A percentile compares a stretch with the other conserved stretches of the same genome.
Conservation (phyloP, 352 stramenopile species). For the Hyaloperonospora arabidopsidis region DNA sequence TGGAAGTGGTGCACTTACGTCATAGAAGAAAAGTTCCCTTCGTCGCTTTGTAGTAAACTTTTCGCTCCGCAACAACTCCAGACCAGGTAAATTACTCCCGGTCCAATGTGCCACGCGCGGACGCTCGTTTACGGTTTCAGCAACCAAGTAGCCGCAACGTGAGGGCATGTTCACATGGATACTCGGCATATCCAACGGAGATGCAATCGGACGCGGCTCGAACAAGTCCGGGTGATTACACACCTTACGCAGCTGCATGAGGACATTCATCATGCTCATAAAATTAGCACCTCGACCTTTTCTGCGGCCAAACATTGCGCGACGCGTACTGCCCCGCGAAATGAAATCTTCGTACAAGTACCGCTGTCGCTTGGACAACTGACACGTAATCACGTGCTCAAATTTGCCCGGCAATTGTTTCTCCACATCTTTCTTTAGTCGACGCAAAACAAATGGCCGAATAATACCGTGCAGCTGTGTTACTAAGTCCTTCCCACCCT, state of each 20-base stretch:
- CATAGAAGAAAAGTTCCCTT: slow-evolving; percentile 41
- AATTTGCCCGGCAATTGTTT: slow-evolving; percentile 96
- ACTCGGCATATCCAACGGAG: slow-evolving; percentile 85
- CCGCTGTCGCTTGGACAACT: slow-evolving; percentile 91
- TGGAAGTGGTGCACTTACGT: slow-evolving; percentile 30
- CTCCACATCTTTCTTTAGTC: slow-evolving; percentile 96
- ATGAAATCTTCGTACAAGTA: slow-evolving; percentile 99
- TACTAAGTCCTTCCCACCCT: slow-evolving; percentile 67
- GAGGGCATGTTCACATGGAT: slow-evolving; percentile 28
- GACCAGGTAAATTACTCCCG: slow-evolving; percentile 30
- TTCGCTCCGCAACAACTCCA: slow-evolving; percentile 32
- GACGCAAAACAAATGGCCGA: slow-evolving; percentile 93
- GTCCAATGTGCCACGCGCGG: slow-evolving; percentile 36
- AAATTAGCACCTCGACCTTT: slow-evolving; percentile 83
- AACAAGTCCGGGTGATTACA: slow-evolving; percentile 99
- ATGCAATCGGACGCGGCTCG: slow-evolving; percentile 91
- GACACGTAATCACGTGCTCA: slow-evolving; percentile 94
- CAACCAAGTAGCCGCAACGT: slow-evolving; percentile 39
- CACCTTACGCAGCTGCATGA: slow-evolving; percentile 98
- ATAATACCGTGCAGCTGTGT: slow-evolving; percentile 95
- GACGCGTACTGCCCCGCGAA: slow-evolving; percentile 88
- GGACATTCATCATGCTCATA: slow-evolving; percentile 99
- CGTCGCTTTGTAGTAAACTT: slow-evolving; percentile 28
- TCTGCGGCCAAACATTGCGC: slow-evolving; percentile 77
- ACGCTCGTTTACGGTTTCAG: slow-evolving; percentile 33